Percentiles rank a stretch among this genome's conserved stretches.
Evolutionary conservation across 2,329 filamentous ascomycete genomes (phyloP).

Genomic region (Cladophialophora exuberans): DNA sequence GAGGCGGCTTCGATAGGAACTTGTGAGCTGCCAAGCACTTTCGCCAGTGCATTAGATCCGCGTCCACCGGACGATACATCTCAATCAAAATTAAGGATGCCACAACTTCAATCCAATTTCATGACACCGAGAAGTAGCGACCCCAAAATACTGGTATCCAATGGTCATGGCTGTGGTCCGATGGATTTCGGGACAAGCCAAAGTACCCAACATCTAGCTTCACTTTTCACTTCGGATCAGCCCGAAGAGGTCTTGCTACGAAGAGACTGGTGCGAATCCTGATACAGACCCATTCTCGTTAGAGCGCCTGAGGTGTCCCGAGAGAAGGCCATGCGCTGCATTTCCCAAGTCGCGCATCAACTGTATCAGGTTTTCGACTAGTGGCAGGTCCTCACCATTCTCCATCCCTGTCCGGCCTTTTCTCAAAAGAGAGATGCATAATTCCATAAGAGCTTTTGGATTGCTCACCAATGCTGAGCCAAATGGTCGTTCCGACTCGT

Average conservation of each 20-base stretch:
- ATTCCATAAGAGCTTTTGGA: conserved; percentile 27
- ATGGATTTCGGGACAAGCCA: too few species aligned
- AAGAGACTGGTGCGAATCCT: not conserved
- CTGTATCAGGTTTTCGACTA: conserved; percentile 69
- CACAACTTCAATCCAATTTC: too few species aligned
- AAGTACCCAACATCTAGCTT: too few species aligned
- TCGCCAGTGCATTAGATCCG: too few species aligned
- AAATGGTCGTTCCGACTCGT: not conserved
- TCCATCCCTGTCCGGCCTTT: conserved; percentile 49
- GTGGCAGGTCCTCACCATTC: conserved; percentile 40
- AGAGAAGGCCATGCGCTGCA: conserved; percentile 7
- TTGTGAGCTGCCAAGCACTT: too few species aligned
- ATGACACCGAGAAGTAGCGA: too few species aligned
- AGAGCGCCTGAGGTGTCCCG: not conserved
- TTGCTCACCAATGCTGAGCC: conserved; percentile 9
- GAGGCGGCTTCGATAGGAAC: too few species aligned
- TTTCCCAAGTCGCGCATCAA: conserved; percentile 51
- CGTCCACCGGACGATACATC: too few species aligned
- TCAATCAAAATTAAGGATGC: too few species aligned
- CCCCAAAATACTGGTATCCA: too few species aligned
- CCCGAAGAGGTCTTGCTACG: not conserved
- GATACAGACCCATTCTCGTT: not conserved
- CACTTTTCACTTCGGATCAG: too few species aligned
- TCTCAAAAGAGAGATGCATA: conserved; percentile 54
- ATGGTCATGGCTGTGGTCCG: too few species aligned